Conservation (phyloP, 352 stramenopile genomes). For the Globisporangium irregulare region DNA sequence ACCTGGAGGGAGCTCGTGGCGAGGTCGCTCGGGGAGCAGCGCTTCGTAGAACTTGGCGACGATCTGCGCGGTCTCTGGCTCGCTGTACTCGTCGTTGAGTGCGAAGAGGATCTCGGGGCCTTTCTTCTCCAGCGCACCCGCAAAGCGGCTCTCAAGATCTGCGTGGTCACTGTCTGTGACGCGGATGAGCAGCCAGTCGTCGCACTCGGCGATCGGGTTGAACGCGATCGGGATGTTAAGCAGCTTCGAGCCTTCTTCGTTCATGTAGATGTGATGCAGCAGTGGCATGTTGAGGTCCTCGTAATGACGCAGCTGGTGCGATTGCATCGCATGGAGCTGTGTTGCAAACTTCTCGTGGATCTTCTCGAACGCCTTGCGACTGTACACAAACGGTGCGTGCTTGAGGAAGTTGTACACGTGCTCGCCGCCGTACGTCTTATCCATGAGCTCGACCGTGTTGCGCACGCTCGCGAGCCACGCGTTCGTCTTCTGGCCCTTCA, state of each 20-base stretch:
- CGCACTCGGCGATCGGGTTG: constrained; percentile 63
- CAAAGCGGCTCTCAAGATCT: constrained; percentile 28
- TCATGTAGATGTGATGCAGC: constrained; percentile 82
- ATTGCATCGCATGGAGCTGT: constrained; percentile 49
- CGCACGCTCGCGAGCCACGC: constrained; percentile 75
- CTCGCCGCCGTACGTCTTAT: constrained; percentile 76
- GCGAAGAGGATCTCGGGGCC: constrained; percentile 62
- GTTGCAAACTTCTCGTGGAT: constrained; percentile 71
- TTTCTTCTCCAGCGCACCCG: constrained; percentile 38
- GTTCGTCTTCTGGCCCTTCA: constrained; percentile 54
- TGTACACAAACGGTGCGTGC: constrained; percentile 84
- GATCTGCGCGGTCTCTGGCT: constrained; percentile 44
- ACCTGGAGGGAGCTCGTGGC: constrained; percentile 61
- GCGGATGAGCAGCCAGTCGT: constrained; percentile 79
- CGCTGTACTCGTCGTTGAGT: constrained; percentile 80
- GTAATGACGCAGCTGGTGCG: constrained; percentile 59
- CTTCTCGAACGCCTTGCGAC: constrained; percentile 58
- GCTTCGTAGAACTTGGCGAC: constrained; percentile 58
- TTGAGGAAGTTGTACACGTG: constrained; percentile 87
- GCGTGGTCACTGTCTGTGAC: constrained; percentile 56
- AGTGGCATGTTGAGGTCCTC: constrained; percentile 71
- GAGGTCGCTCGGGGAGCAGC: constrained; percentile 46
- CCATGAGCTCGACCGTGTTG: constrained; percentile 69
- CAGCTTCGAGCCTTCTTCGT: constrained; percentile 59
- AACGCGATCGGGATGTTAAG: constrained; percentile 67